Percentiles rank a stretch among this genome's conserved stretches.
Conservation (phyloP, 140 eudicot species). For the Erigeron philadelphicus region DNA sequence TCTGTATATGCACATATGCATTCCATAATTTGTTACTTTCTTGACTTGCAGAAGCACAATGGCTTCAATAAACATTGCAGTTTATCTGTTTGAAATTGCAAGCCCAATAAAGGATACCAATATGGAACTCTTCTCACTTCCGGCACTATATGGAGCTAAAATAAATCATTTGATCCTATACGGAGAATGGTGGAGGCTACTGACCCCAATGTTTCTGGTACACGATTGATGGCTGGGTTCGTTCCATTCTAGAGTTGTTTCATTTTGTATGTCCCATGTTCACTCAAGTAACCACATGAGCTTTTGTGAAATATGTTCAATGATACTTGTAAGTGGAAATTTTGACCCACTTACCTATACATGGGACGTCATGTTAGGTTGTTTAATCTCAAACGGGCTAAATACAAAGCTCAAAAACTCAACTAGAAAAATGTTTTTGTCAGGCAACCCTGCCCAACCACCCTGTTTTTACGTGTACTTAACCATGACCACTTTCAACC, state of each 20-base stretch:
- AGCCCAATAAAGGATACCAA: slow-evolving; percentile 65
- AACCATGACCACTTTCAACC: not conserved
- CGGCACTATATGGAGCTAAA: slow-evolving; percentile 84
- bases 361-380: no score
- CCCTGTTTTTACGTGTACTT: not conserved
- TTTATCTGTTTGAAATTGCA: slow-evolving; percentile 72
- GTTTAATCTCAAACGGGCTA: not conserved
- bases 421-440: no score
- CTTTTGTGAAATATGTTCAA: not conserved
- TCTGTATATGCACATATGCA: not conserved
- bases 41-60: slow-evolving; percentile 60
- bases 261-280: not conserved
- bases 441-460: not conserved
- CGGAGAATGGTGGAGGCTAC: slow-evolving; percentile 97
- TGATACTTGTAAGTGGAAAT: no score
- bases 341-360: no score
- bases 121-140: slow-evolving; percentile 65
- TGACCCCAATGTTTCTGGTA: slow-evolving; percentile 99
- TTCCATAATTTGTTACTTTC: slow-evolving; percentile 13
- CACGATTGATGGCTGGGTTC: slow-evolving; percentile 83
- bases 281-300: slow-evolving; percentile 6
- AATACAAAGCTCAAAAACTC: not conserved
- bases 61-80: slow-evolving; percentile 72
- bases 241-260: slow-evolving; percentile 42
- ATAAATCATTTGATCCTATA: slow-evolving; percentile 62